A percentile compares a stretch with the other conserved stretches of the same genome.
Evolutionary conservation across 345 rosid species (phyloP).

Genomic region (Sapria himalayana): DNA sequence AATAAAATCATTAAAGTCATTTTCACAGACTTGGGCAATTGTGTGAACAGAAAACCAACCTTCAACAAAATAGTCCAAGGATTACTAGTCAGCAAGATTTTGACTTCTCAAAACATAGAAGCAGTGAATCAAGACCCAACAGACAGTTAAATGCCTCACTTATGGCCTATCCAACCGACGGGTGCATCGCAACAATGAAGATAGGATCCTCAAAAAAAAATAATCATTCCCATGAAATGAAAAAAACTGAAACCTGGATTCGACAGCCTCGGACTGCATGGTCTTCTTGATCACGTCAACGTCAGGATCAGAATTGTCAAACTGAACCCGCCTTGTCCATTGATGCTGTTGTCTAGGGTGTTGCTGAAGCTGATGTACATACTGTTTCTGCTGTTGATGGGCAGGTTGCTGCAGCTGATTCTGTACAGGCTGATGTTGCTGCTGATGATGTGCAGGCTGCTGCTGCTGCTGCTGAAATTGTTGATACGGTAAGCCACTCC

Average conservation of each 20-base stretch:
- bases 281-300: constrained; percentile 62
- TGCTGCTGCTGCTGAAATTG: constrained; percentile 8
- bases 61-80: too few species aligned
- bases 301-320: constrained; percentile 12
- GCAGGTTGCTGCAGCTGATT: constrained; percentile 22
- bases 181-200: too few species aligned
- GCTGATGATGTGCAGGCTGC: constrained; percentile 17
- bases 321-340: constrained; percentile 46
- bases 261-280: constrained; percentile 59
- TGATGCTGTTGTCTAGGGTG: constrained; percentile 34
- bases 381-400: constrained; percentile 16
- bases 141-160: too few species aligned
- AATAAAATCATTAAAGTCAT: too few species aligned
- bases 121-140: too few species aligned
- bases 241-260: constrained; percentile 31
- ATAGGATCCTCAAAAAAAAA: not conserved
- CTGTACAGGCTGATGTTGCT: constrained; percentile 15
- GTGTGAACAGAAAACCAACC: too few species aligned
- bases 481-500: constrained; percentile 7
- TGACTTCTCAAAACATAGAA: too few species aligned
- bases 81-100: too few species aligned
- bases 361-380: constrained; percentile 16
- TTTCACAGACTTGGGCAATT: too few species aligned
- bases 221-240: not conserved
- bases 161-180: too few species aligned